A percentile compares a stretch with the other conserved stretches of the same genome.
These are phyloP conservation scores for Fonsecaea pedrosoi DNA, from an alignment of 2,329 filamentous ascomycete species.

Conservation along the genomic window DNA sequence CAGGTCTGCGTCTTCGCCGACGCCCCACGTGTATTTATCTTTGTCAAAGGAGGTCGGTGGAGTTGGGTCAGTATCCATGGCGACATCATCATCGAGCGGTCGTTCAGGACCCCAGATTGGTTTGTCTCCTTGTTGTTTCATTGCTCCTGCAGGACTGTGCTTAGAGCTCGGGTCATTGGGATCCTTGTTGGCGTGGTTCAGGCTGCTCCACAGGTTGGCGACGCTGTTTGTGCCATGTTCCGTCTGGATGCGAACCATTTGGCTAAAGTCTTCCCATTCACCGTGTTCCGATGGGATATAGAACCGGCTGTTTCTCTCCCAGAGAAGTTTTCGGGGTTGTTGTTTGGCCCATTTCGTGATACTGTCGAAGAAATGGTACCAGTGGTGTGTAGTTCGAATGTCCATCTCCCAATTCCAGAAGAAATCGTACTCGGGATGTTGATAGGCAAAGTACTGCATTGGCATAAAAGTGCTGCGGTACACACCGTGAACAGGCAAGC, in stretches of 20 bases:
- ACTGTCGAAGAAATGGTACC: constrained; percentile 75
- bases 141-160: constrained; percentile 25
- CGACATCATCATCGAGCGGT: constrained; percentile 71
- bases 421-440: constrained; percentile 86
- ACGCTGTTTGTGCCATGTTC: constrained; percentile 70
- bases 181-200: constrained; percentile 43
- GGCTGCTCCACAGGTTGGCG: constrained; percentile 70
- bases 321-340: constrained; percentile 79
- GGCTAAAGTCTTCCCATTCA: constrained; percentile 78
- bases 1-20: constrained; percentile 87
- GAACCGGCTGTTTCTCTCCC: constrained; percentile 80
- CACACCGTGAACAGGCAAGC: constrained; percentile 84
- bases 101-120: constrained; percentile 85
- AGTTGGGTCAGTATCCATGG: constrained; percentile 73
- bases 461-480: constrained; percentile 95
- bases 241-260: constrained; percentile 76
- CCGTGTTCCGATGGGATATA: constrained; percentile 79
- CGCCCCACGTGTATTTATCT: constrained; percentile 84
- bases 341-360: constrained; percentile 71
- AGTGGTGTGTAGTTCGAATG: constrained; percentile 86
- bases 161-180: constrained; percentile 33
- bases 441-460: constrained; percentile 88
- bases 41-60: constrained; percentile 77
- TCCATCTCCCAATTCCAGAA: constrained; percentile 98
- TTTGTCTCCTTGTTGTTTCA: constrained; percentile 58